A percentile compares a stretch with the other conserved stretches of the same genome.
Conservation (phyloP, 495 filamentous ascomycete species). For the Penicillium silybi region DNA sequence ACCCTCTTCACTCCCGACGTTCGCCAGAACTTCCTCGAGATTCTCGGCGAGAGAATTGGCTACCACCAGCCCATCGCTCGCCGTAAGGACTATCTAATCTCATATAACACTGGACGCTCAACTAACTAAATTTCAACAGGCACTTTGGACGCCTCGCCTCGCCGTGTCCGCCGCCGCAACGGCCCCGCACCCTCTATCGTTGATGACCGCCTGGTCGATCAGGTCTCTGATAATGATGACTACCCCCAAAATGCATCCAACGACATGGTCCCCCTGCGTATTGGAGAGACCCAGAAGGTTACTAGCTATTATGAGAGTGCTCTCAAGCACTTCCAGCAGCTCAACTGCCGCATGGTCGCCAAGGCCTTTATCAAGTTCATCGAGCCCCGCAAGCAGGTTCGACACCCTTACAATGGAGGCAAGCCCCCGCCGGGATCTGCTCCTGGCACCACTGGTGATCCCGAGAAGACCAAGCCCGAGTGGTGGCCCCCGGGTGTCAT, state of each 20-base stretch:
- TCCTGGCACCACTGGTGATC: constrained; percentile 39
- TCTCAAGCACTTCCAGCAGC: constrained; percentile 68
- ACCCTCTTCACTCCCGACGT: constrained; percentile 39
- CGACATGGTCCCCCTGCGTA: constrained; percentile 36
- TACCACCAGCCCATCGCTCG: constrained; percentile 27
- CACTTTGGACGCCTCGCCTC: constrained; percentile 21
- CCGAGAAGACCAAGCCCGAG: constrained; percentile 59
- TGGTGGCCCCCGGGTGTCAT: constrained; percentile 73
- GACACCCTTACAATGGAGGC: constrained; percentile 60
- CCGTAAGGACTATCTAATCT: constrained; percentile 23
- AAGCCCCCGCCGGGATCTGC: constrained; percentile 31
- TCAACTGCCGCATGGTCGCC: constrained; percentile 61
- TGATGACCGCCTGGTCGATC: constrained; percentile 21
- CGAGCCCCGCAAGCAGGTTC: constrained; percentile 77
- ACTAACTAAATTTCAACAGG: constrained; percentile 4
- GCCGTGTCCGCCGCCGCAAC: constrained; percentile 33
- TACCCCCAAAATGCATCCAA: constrained; percentile 19
- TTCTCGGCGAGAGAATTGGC: constrained; percentile 30
- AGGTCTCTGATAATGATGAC: constrained; percentile 26
- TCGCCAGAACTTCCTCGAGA: constrained; percentile 37
- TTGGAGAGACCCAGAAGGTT: constrained; percentile 38
- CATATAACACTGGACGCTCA: neutral
- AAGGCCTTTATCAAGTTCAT: constrained; percentile 80
- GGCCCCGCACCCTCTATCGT: constrained; percentile 15
- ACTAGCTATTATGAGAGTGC: constrained; percentile 39